Evolutionary conservation across 148 eudicot species (phyloP).

Genomic region (Vaccinium myrtillus): DNA sequence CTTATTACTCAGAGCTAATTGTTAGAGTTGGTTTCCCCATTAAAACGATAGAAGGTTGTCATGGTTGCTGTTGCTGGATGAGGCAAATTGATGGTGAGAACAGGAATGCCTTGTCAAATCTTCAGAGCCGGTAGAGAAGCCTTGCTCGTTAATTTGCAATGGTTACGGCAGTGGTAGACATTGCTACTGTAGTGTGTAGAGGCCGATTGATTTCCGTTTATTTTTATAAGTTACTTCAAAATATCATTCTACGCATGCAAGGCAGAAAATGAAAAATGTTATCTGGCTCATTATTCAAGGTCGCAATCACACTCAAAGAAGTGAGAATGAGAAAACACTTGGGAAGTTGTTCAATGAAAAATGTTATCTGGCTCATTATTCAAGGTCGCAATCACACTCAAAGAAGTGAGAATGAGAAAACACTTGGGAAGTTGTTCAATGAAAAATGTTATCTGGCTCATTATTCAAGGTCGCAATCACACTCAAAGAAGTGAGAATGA

Average conservation of each 20-base stretch:
- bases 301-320: too few species aligned
- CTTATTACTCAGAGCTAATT: too few species aligned
- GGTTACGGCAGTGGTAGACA: background rate
- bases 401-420: too few species aligned
- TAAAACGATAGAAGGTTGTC: background rate
- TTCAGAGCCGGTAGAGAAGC: background rate
- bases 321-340: too few species aligned
- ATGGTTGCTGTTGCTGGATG: background rate
- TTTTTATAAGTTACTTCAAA: too few species aligned
- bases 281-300: too few species aligned
- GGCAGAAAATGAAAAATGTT: too few species aligned
- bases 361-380: too few species aligned
- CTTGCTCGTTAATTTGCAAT: background rate
- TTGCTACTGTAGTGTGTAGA: background rate
- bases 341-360: too few species aligned
- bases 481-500: background rate
- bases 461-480: background rate
- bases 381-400: too few species aligned
- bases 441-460: background rate
- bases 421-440: too few species aligned
- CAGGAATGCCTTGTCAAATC: background rate
- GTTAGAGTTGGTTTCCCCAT: background rate
- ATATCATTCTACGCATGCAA: background rate
- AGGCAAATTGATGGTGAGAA: background rate
- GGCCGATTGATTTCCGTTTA: background rate